Evolutionary conservation across 225 moss, liverwort and hornwort species (phyloP).

Genomic region (Straminergon stramineum): DNA sequence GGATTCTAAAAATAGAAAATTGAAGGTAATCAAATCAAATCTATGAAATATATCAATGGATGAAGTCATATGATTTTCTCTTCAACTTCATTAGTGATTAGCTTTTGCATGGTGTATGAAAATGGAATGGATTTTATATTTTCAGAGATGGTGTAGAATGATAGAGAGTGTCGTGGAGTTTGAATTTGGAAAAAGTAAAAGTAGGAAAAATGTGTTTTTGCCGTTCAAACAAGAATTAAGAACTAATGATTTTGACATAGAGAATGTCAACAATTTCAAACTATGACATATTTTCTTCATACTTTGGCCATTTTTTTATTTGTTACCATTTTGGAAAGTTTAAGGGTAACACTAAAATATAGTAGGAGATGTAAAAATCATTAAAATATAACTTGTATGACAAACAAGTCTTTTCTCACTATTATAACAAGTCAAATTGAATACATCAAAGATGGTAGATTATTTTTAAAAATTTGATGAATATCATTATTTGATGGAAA

Average conservation of each 20-base stretch:
- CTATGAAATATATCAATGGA: too few relatives aligned
- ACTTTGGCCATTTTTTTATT: background rate
- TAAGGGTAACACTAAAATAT: too few relatives aligned
- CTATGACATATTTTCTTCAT: background rate
- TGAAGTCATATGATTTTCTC: too few relatives aligned
- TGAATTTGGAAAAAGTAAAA: background rate
- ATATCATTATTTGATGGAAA: too few relatives aligned
- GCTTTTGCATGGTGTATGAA: background rate
- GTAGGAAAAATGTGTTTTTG: background rate
- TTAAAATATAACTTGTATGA: background rate
- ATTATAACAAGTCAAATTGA: background rate
- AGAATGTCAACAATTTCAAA: background rate
- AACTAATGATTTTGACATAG: background rate
- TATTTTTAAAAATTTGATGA: too few relatives aligned
- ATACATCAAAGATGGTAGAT: background rate
- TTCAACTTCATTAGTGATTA: too few relatives aligned
- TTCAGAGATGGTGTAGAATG: accelerated
- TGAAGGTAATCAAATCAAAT: too few relatives aligned
- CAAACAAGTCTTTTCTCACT: background rate
- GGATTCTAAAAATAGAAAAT: background rate
- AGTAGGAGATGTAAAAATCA: too few relatives aligned
- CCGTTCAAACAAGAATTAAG: background rate
- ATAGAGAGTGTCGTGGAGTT: background rate
- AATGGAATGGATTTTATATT: accelerated
- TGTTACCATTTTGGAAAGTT: background rate